Conservation (phyloP, 2,329 filamentous ascomycete genomes). For the Bipolaris victoriae region DNA sequence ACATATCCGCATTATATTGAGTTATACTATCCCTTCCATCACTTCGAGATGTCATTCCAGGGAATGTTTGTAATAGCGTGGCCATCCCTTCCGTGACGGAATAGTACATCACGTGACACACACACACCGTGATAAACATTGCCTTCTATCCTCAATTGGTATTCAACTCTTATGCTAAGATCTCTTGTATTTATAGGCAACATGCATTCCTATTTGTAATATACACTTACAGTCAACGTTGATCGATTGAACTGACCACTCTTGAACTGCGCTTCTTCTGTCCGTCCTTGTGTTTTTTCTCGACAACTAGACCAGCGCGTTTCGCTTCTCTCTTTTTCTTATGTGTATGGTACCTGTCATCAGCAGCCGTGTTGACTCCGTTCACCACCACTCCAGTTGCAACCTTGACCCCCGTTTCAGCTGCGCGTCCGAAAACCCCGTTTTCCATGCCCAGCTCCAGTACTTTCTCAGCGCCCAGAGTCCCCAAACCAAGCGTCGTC, state of each 20-base stretch:
- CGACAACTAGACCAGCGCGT: neutral
- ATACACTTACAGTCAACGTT: neutral
- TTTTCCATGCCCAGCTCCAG: neutral
- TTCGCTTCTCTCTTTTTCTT: constrained; percentile 2
- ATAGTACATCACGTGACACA: too few species aligned
- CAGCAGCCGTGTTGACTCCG: neutral
- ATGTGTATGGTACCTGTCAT: neutral
- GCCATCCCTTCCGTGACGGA: too few species aligned
- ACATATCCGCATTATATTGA: too few species aligned
- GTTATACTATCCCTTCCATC: too few species aligned
- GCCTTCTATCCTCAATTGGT: too few species aligned
- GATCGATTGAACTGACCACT: neutral
- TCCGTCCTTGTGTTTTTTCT: neutral
- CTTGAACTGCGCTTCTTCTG: neutral
- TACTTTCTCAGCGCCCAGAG: constrained; percentile 3
- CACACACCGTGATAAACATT: too few species aligned
- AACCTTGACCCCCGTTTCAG: neutral
- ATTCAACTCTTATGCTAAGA: neutral
- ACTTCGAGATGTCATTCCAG: too few species aligned
- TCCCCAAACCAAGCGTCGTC: constrained; percentile 1
- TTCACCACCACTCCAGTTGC: constrained; percentile 1
- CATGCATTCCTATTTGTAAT: neutral
- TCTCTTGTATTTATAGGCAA: neutral
- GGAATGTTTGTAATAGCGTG: too few species aligned
- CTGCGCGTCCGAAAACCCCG: neutral